Percentiles rank a stretch among this genome's conserved stretches.
Conservation (phyloP, 768 basidiomycete genomes). For the Leccinum olivaceopallidum region DNA sequence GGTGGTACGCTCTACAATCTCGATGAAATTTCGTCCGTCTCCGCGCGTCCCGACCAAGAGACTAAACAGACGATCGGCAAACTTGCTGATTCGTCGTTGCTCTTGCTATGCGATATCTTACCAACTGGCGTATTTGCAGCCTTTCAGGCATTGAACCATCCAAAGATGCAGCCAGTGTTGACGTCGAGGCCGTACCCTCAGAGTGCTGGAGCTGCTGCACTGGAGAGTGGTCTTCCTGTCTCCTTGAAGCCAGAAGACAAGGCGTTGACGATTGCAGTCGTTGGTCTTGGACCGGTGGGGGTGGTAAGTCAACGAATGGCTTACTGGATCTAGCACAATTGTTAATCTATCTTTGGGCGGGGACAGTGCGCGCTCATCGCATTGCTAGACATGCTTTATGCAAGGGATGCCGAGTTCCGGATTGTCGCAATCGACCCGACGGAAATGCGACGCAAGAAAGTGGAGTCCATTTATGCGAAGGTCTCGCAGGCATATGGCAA, state of each 20-base stretch:
- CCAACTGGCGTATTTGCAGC: slow-evolving; percentile 82
- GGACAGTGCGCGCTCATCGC: slow-evolving; percentile 59
- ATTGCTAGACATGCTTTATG: slow-evolving; percentile 59
- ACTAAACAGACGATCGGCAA: slow-evolving; percentile 38
- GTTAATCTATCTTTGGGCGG: background rate
- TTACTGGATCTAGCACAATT: background rate
- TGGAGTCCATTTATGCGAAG: slow-evolving; percentile 54
- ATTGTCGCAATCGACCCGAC: slow-evolving; percentile 67
- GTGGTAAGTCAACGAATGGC: slow-evolving; percentile 39
- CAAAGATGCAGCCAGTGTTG: slow-evolving; percentile 63
- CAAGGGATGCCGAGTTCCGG: slow-evolving; percentile 46
- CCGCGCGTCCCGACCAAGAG: slow-evolving; percentile 23
- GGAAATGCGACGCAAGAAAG: slow-evolving; percentile 57
- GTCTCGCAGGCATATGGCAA: slow-evolving; percentile 43
- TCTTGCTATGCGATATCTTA: slow-evolving; percentile 75
- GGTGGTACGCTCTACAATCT: slow-evolving; percentile 77
- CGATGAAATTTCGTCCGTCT: slow-evolving; percentile 39
- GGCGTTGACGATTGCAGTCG: slow-evolving; percentile 58
- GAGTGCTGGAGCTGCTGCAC: slow-evolving; percentile 14
- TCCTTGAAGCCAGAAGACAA: slow-evolving; percentile 48
- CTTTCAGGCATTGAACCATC: slow-evolving; percentile 68
- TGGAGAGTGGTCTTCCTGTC: slow-evolving; percentile 3
- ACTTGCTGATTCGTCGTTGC: slow-evolving; percentile 63
- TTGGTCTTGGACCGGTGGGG: slow-evolving; percentile 81
- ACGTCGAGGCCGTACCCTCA: slow-evolving; percentile 61